Evolutionary conservation across 768 basidiomycete species (phyloP), one percentile per base, ranked within the genome.

Genomic region (Candolleomyces aberdarensis): DNA sequence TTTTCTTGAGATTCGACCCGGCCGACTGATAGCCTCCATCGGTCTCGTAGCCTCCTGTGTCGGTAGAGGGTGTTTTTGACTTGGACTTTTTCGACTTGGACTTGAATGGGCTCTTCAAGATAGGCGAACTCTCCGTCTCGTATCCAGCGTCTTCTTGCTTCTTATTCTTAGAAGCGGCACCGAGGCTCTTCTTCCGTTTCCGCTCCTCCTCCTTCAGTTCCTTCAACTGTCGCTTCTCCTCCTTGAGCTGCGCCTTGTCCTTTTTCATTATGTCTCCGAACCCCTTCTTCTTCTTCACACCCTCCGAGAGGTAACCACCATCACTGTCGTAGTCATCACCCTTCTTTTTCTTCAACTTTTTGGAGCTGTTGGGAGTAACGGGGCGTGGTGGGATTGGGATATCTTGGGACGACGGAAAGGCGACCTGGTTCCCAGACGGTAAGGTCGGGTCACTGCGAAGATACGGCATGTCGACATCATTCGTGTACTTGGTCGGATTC

Each of bases 281-380:
- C 52, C n/a, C 52, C 48, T 64, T 59, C 46, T 71, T 68, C 61
- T 67, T 72, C 68, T 68, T 74, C 70, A 58, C 66, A 19, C 31
- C 67, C 48, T 83, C 83, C 55, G 81, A 83, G 41, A 81, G 62
- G 64, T 83, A 81, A 1, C 78, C 82, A 4, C 78, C 81, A 61
- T 84, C 83, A 62, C 80, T 82, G 50, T 84, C 83, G 64, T 84
- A 79, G 3, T 81, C 83, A 65, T 80, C 81, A 17, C 59, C 54
- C 48, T 70, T 66, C 60, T 79, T 75, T 70, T 81, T 83, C 67
- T 72, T 78, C 44, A 79, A 65, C 61, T 80, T 83, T 41, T 68
- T 62, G 6, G 61, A 63, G 53, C 50, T 60, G 13, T 56, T 62
- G 3, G 71, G 72, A 13, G 73, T 71, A 20, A 71, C 56, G 31